Evolutionary conservation across 2,329 filamentous ascomycete species (phyloP), one percentile per base, ranked within the genome.

Genomic region (Alternaria atra): DNA sequence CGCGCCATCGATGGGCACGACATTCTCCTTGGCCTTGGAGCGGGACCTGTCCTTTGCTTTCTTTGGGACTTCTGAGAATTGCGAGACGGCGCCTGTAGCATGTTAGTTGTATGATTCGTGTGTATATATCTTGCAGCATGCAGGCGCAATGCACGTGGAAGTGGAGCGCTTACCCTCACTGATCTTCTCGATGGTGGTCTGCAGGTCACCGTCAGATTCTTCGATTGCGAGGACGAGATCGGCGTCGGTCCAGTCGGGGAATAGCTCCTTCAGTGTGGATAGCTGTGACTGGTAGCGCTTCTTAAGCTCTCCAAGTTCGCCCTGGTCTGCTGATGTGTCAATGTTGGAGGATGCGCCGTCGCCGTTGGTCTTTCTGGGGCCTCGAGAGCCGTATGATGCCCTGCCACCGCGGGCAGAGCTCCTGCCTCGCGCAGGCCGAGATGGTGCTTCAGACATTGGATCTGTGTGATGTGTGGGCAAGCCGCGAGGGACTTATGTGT

Each of bases 211-310:
- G 73, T 92, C 87, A 58, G 90, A 91, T 84, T 99, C 95, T 80
- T 97, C 89, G 61, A 99, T 86, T 64, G 94, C 94, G 79, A 95
- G 95, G 67, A 98, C 89, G 66, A 98, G 88, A 80, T 98, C 94
- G 80, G 94, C 92, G 76, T 97, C 92, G 72, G 93, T 94, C 95
- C 94, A 98, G 80, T 93, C 91, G 61, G 92, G 89, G 84, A 97
- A 97, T 83, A 98, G 90, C 80, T 97, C 94, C 83, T 92, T 93
- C 79, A 99, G 89, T 74, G 90, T 89, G 64, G 85, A 85, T 72
- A 97, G 87, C 83, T 94, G 92, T 75, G 84, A 84, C 74, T 91
- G 87, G 78, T 97, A 95, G 80, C 92, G 89, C 85, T 92, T 93
- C 87, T 96, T 96, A 78, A 98, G 89, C 82, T 96, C 89, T 77